Base-by-base conservation (phyloP, 768 basidiomycete species). In the Xerocomus brunneocitrinus region DNA sequence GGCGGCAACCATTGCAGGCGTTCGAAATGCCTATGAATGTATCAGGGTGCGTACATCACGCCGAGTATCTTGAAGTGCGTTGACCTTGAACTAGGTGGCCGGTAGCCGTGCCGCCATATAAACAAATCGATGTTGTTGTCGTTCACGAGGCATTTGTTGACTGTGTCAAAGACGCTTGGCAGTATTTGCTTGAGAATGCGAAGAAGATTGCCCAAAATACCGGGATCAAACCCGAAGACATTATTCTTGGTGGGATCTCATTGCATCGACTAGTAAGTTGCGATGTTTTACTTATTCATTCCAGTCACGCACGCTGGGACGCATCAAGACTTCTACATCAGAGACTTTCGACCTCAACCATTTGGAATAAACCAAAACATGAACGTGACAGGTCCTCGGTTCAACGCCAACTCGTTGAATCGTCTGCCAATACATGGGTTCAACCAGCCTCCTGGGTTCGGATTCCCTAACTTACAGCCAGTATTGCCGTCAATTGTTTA, bases 231-330 rank as follows among this genome's bases (percentile, higher is more conserved):
- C 75, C 76, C 0, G 71, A 76, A 55, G 69, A 78, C 6, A 47
- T 79, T 3, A 69, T 77, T 30, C 67, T 79, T 12, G 68, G 77
- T 79, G 10, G n/a, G 71, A 56, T 30, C 31, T 12, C 6, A 5
- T 42, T 14, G 10, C 10, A 14, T 12, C 22, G 6, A 34, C 28
- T 30, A 2, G 8, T 10, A 16, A 13, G n/a, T 8, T 7, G 28
- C 28, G 35, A 12, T 6, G 3, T 41, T 49, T 39, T 8, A 6
- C 46, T 57, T 6, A 57, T 32, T 34, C 35, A 16, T 32, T 25
- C 19, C 32, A 78, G 77, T 79, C 5, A 77, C 75, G 1, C 66
- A 69, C 12, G 67, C 68, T 0, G 76, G 76, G 8, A 70, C 68
- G 0, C 69, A 75, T 39, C 72, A 74, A 56, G 71, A 72, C 40